These are phyloP conservation scores for Claviceps maximensis DNA, from an alignment of 2,329 filamentous ascomycete species.

Conservation along the genomic window DNA sequence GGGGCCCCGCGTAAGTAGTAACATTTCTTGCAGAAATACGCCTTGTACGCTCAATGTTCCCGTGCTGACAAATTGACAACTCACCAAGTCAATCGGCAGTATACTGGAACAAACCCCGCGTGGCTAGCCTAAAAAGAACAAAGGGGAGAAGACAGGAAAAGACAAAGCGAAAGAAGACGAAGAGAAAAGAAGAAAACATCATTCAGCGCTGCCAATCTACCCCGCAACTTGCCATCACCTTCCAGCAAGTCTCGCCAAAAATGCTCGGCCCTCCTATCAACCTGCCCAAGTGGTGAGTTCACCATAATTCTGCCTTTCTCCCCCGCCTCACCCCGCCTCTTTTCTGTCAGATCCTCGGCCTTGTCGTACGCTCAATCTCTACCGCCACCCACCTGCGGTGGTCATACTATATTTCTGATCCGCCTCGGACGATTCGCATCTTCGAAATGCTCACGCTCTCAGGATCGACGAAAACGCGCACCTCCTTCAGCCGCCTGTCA, in stretches of 20 bases:
- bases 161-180: neutral
- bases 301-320: neutral
- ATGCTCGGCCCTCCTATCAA: constrained; percentile 42
- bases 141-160: neutral
- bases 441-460: neutral
- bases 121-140: neutral
- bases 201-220: no score
- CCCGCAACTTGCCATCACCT: neutral
- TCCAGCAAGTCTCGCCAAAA: neutral
- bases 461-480: constrained; percentile 90
- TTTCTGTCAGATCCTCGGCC: no score
- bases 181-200: no score
- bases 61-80: no score
- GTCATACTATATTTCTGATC: no score
- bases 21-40: no score
- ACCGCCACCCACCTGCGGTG: no score
- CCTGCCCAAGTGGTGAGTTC: constrained; percentile 43
- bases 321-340: no score
- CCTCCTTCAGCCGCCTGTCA: constrained; percentile 83
- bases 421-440: neutral
- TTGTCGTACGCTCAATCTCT: neutral
- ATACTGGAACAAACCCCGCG: no score
- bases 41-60: no score
- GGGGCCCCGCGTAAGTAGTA: no score
- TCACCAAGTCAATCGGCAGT: no score